Conservation (phyloP, 225 moss, liverwort and hornwort species). For the Pleurozium schreberi region DNA sequence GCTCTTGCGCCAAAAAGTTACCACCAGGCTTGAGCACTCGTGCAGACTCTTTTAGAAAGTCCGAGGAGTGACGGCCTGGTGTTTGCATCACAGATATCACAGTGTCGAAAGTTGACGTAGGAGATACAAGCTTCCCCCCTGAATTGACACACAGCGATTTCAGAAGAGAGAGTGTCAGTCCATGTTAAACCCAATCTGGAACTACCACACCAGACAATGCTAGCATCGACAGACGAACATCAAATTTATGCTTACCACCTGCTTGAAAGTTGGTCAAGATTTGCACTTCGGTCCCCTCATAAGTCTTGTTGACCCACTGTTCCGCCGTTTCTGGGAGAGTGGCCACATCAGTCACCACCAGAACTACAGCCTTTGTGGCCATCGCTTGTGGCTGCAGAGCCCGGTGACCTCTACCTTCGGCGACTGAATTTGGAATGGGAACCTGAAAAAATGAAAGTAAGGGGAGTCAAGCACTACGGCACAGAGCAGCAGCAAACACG, state of each 20-base stretch:
- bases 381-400: conserved; percentile 21
- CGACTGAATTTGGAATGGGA: neutral
- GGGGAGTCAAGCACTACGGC: neutral
- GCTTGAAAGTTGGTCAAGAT: conserved; percentile 36
- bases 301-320: conserved; percentile 31
- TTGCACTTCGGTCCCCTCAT: conserved; percentile 38
- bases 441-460: neutral
- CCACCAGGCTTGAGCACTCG: conserved; percentile 74
- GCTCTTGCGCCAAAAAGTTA: conserved; percentile 65
- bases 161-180: neutral
- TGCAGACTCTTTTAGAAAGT: conserved; percentile 39
- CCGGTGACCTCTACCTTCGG: neutral
- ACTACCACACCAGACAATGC: neutral
- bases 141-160: neutral
- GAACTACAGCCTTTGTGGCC: conserved; percentile 45
- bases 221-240: neutral
- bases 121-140: conserved; percentile 45
- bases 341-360: conserved; percentile 66
- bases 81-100: conserved; percentile 61
- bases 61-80: conserved; percentile 49
- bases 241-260: conserved; percentile 12
- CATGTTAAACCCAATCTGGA: neutral
- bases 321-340: conserved; percentile 40
- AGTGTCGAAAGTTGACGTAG: conserved; percentile 32
- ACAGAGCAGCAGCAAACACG: neutral